These are phyloP conservation scores for Castanopsis chinensis DNA, from an alignment of 306 rosid genomes.

Conservation along the genomic window DNA sequence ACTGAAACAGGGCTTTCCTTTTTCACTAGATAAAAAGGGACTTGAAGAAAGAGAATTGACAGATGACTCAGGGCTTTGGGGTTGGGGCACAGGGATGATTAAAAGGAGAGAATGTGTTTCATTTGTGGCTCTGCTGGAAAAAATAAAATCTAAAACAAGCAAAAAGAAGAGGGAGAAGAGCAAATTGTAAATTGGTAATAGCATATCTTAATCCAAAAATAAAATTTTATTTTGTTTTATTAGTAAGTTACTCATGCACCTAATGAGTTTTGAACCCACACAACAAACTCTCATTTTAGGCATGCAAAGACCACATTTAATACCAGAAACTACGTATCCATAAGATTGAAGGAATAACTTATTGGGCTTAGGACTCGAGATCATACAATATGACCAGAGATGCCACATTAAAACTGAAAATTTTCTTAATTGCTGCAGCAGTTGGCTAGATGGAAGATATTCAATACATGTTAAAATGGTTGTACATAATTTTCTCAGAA, in stretches of 20 bases:
- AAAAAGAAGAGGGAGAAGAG: not conserved
- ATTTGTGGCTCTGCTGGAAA: not conserved
- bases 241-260: no score
- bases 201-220: not conserved
- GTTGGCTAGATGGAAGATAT: not conserved
- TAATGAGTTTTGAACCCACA: no score
- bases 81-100: not conserved
- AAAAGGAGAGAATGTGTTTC: not conserved
- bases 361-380: not conserved
- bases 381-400: not conserved
- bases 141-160: not conserved
- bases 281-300: not conserved
- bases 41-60: no score
- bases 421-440: not conserved
- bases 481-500: slow-evolving; percentile 6
- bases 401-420: not conserved
- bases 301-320: not conserved
- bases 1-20: no score
- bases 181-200: not conserved
- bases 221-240: no score
- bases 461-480: not conserved
- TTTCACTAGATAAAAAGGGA: no score
- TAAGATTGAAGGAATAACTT: not conserved
- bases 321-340: not conserved
- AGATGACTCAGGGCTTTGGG: not conserved